Evolutionary conservation across 2,329 filamentous ascomycete species (phyloP).

Genomic region (Penicillium nordicum): DNA sequence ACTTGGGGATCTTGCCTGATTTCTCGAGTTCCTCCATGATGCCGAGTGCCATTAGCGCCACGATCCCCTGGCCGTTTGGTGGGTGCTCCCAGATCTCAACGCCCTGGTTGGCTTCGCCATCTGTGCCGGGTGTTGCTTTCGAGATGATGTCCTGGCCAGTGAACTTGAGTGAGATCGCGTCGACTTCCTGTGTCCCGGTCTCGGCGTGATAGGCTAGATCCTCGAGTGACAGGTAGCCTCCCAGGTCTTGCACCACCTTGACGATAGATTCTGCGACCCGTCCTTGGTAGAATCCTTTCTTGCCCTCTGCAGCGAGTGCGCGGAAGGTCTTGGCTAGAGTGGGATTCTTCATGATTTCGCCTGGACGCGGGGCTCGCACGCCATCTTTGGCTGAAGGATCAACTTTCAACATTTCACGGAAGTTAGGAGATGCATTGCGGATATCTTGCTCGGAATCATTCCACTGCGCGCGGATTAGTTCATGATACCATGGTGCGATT

Average conservation of each 20-base stretch:
- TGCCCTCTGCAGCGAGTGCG: slow-evolving; percentile 72
- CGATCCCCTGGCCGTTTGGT: slow-evolving; percentile 92
- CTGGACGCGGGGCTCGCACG: slow-evolving; percentile 68
- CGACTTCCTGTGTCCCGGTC: slow-evolving; percentile 70
- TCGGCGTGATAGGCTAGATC: slow-evolving; percentile 77
- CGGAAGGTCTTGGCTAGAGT: slow-evolving; percentile 78
- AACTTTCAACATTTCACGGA: slow-evolving; percentile 78
- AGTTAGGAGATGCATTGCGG: slow-evolving; percentile 76
- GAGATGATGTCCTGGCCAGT: slow-evolving; percentile 52
- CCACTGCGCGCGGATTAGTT: slow-evolving; percentile 59
- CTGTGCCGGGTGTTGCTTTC: slow-evolving; percentile 20
- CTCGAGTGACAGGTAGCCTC: slow-evolving; percentile 73
- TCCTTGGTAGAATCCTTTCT: slow-evolving; percentile 87
- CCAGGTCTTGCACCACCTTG: slow-evolving; percentile 70
- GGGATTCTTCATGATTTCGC: slow-evolving; percentile 87
- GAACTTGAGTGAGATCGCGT: slow-evolving; percentile 80
- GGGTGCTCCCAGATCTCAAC: slow-evolving; percentile 95
- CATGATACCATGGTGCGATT: background rate
- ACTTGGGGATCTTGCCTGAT: slow-evolving; percentile 68
- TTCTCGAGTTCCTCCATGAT: slow-evolving; percentile 84
- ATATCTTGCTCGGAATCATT: slow-evolving; percentile 59
- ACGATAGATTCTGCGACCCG: slow-evolving; percentile 77
- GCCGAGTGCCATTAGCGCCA: slow-evolving; percentile 89
- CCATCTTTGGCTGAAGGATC: slow-evolving; percentile 67
- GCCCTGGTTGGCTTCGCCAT: slow-evolving; percentile 39